A percentile compares a stretch with the other conserved stretches of the same genome.
phyloP scores from a whole-genome alignment of 23 red algal genomes.

The Gracilaria domingensis region DNA sequence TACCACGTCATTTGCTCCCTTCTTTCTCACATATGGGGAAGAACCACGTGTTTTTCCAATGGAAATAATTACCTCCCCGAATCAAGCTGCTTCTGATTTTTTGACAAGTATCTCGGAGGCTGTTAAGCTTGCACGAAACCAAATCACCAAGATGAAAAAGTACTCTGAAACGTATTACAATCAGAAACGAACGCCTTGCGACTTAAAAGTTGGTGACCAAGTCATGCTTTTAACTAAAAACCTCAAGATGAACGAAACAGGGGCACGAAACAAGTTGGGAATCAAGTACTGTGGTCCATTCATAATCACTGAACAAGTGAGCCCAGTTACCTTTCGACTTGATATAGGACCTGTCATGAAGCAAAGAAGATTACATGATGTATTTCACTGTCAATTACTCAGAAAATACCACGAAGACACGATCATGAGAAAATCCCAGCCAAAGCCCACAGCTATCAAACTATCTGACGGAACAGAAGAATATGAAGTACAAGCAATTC shows the following conservation, averaged over 20 bases:
- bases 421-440: neutral
- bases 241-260: constrained; percentile 8
- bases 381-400: neutral
- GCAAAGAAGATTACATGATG: neutral
- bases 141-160: constrained; percentile 4
- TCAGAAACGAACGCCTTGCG: neutral
- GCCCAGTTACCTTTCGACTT: neutral
- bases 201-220: constrained; percentile 22
- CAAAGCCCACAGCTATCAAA: neutral
- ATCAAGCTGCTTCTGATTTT: neutral
- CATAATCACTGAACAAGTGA: constrained; percentile 18
- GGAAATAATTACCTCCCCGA: neutral
- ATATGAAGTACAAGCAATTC: constrained; percentile 35
- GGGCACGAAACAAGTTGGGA: neutral
- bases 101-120: neutral
- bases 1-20: neutral
- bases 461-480: neutral
- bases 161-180: constrained; percentile 2
- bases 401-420: neutral
- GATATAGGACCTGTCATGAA: constrained; percentile 1
- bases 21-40: constrained; percentile 17
- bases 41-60: neutral
- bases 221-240: constrained; percentile 28
- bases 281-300: constrained; percentile 34
- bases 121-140: neutral